Conservation (phyloP, 352 stramenopile genomes). For the Pythium biforme region DNA sequence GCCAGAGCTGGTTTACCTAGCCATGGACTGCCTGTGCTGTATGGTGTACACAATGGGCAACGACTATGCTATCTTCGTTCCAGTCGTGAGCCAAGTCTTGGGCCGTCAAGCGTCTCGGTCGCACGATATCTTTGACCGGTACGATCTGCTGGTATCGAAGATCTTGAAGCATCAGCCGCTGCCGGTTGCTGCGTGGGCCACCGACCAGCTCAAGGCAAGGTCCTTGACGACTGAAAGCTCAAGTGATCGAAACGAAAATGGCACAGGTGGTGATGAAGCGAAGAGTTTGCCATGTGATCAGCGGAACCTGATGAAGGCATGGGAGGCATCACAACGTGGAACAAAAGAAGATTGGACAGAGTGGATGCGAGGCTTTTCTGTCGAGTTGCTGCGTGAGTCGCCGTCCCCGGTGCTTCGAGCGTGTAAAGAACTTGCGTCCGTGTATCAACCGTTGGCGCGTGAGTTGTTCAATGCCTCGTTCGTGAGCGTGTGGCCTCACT, state of each 20-base stretch:
- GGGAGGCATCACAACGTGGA: slow-evolving; percentile 79
- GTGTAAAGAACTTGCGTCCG: slow-evolving; percentile 95
- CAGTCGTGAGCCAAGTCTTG: slow-evolving; percentile 81
- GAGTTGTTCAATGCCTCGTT: slow-evolving; percentile 99
- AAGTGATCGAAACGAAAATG: slow-evolving; percentile 15
- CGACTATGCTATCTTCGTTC: slow-evolving; percentile 88
- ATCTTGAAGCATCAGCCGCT: slow-evolving; percentile 87
- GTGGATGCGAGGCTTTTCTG: slow-evolving; percentile 97
- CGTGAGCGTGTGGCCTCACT: slow-evolving; percentile 97
- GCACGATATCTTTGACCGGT: slow-evolving; percentile 87
- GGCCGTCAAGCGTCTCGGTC: slow-evolving; percentile 62
- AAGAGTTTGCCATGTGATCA: slow-evolving; percentile 83
- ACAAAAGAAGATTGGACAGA: slow-evolving; percentile 97
- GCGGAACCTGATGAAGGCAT: slow-evolving; percentile 83
- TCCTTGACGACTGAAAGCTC: slow-evolving; percentile 5
- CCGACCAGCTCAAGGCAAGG: slow-evolving; percentile 47
- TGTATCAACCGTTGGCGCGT: slow-evolving; percentile 97
- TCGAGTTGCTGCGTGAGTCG: slow-evolving; percentile 97
- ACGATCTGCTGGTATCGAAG: slow-evolving; percentile 86
- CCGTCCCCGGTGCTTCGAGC: slow-evolving; percentile 94
- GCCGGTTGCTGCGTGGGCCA: slow-evolving; percentile 79
- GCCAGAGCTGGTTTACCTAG: slow-evolving; percentile 80
- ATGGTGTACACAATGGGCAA: slow-evolving; percentile 90
- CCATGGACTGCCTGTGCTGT: slow-evolving; percentile 86
- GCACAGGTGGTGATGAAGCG: slow-evolving; percentile 49